Conservation (phyloP, 805 yeast species). For the Kluyveromyces lactis region DNA sequence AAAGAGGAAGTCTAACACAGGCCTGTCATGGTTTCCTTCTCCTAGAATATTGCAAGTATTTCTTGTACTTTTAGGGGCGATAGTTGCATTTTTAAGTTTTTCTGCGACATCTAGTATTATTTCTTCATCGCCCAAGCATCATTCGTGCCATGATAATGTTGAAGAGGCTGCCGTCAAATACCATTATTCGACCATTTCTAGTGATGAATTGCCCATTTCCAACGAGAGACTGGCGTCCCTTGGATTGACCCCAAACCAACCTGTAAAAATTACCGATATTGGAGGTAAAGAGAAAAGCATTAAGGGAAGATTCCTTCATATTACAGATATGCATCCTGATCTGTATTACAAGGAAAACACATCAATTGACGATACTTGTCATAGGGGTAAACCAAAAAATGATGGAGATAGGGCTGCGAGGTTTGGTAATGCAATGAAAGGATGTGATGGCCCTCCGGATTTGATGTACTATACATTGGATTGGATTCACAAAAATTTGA, state of each 20-base stretch:
- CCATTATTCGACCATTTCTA: background rate
- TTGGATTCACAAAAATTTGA: constrained; percentile 58
- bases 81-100: too few species aligned
- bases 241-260: constrained; percentile 13
- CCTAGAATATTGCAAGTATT: too few species aligned
- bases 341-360: constrained; percentile 50
- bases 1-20: too few species aligned
- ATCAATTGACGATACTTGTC: constrained; percentile 46
- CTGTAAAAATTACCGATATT: constrained; percentile 2
- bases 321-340: constrained; percentile 86
- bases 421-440: constrained; percentile 67
- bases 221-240: background rate
- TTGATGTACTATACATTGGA: constrained; percentile 53
- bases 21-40: too few species aligned
- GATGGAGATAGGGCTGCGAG: constrained; percentile 45
- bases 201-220: background rate
- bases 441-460: constrained; percentile 68
- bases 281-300: constrained; percentile 20
- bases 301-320: constrained; percentile 76
- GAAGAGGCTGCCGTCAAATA: background rate
- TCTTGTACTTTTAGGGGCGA: too few species aligned
- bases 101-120: too few species aligned
- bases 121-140: too few species aligned
- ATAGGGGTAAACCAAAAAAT: constrained; percentile 27
- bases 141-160: background rate